Conservation (phyloP, 805 yeast genomes). For the Suhomyces sp. region DNA sequence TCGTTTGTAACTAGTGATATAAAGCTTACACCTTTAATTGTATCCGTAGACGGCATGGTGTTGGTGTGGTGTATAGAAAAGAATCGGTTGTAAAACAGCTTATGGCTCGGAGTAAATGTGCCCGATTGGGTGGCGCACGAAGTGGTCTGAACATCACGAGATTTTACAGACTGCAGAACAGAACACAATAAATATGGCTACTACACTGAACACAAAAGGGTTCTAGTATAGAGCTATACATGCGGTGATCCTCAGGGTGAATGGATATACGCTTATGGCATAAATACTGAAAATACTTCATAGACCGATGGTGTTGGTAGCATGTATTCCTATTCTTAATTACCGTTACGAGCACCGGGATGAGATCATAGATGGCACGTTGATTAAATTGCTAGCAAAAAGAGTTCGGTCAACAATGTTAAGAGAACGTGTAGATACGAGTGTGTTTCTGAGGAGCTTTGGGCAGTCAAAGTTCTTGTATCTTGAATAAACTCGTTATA, state of each 20-base stretch:
- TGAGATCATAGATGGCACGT: neutral
- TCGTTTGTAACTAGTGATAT: constrained; percentile 60
- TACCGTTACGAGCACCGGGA: neutral
- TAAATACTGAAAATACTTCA: too few relatives aligned
- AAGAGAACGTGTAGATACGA: neutral
- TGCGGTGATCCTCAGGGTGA: too few relatives aligned
- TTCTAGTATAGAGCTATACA: too few relatives aligned
- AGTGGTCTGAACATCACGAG: neutral
- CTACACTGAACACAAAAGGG: too few relatives aligned
- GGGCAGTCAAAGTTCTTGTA: neutral
- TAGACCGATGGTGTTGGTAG: too few relatives aligned
- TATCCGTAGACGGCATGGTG: constrained; percentile 4
- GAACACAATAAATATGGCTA: too few relatives aligned
- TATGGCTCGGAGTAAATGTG: constrained; percentile 4
- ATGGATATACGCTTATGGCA: too few relatives aligned
- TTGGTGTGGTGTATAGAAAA: neutral
- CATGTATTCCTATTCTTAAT: neutral
- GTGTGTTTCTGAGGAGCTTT: neutral
- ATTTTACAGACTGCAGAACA: neutral
- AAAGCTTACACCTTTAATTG: constrained; percentile 25
- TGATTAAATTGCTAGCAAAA: neutral
- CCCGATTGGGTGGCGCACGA: constrained; percentile 6
- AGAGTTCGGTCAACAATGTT: neutral
- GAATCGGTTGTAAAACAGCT: neutral
- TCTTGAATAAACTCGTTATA: neutral